A percentile compares a stretch with the other conserved stretches of the same genome.
These are phyloP conservation scores for Phytophthora constricta DNA, from an alignment of 352 stramenopile species.

Conservation along the genomic window DNA sequence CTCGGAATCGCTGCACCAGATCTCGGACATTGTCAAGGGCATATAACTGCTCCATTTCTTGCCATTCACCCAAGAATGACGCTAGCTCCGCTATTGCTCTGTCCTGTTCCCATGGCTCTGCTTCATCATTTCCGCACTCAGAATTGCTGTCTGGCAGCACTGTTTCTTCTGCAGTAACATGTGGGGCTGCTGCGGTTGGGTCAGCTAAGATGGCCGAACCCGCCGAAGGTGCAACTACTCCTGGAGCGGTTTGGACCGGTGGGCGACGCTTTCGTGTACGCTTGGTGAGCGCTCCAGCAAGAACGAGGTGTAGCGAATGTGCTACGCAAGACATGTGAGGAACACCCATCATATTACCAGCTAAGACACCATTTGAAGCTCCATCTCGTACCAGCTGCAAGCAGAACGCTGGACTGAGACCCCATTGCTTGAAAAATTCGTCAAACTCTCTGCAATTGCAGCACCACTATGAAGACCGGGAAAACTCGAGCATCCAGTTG, in stretches of 20 bases:
- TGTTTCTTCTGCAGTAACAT: neutral
- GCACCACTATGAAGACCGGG: slow-evolving; percentile 1
- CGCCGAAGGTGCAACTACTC: neutral
- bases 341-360: neutral
- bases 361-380: neutral
- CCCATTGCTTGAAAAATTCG: neutral
- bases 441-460: neutral
- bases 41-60: neutral
- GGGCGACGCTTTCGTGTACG: no score
- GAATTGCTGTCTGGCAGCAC: no score
- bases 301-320: slow-evolving; percentile 1
- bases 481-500: slow-evolving; percentile 23
- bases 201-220: no score
- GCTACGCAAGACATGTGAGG: neutral
- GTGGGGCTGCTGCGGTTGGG: no score
- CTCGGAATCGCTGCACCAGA: neutral
- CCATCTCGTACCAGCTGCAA: neutral
- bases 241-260: neutral
- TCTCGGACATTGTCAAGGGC: neutral
- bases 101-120: neutral
- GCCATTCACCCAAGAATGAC: neutral
- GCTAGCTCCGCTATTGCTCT: neutral
- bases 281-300: neutral
- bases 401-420: neutral
- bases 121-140: no score